Evolutionary conservation across 2,329 filamentous ascomycete genomes (phyloP), one percentile per base, ranked within the genome.

Genomic region (Niveomyces coronatus): DNA sequence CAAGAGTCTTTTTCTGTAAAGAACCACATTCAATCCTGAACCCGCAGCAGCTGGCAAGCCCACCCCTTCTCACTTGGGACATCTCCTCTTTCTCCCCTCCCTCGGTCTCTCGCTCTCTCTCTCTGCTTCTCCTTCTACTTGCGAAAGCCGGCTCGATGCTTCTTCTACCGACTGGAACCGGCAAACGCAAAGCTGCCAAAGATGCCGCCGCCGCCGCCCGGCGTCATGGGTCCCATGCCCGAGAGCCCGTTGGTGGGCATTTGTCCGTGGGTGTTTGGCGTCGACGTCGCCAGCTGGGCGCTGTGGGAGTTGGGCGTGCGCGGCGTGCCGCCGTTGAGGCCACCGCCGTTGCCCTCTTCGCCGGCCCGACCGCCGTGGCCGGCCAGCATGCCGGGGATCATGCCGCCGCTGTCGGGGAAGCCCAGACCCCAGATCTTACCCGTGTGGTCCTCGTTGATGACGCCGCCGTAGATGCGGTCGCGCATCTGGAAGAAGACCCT

Each of bases 341-440:
- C 49, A 47, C 67, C 23, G 65, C 65, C 9, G 71, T 73, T 43
- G 39, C 45, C 45, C 40, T 48, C 43, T 33, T 44, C 42, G 46
- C 49, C 53, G 48, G 52, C 45, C 28, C 58, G 53, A n/a, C n/a
- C n/a, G n/a, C n/a, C n/a, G n/a, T n/a, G n/a, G n/a, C n/a, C n/a
- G 41, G 50, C 53, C 49, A 62, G 53, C 53, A 57, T 57, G 26
- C 55, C 50, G 33, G 52, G 53, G 31, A 51, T 54, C 22, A 59
- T 45, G 20, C 64, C 47, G 16, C 70, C 51, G 61, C 74, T 65
- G 58, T 82, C 76, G 48, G 83, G 71, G 62, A 76, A 82, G 37
- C 87, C 88, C 9, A 96, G 68, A 9, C 89, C 89, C 84, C 89
- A 96, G 49, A 95, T 87, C 61, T 93, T 89, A 43, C 88, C 87